Base-by-base conservation (phyloP, 495 filamentous ascomycete genomes). In the Penicillium ucsense region DNA sequence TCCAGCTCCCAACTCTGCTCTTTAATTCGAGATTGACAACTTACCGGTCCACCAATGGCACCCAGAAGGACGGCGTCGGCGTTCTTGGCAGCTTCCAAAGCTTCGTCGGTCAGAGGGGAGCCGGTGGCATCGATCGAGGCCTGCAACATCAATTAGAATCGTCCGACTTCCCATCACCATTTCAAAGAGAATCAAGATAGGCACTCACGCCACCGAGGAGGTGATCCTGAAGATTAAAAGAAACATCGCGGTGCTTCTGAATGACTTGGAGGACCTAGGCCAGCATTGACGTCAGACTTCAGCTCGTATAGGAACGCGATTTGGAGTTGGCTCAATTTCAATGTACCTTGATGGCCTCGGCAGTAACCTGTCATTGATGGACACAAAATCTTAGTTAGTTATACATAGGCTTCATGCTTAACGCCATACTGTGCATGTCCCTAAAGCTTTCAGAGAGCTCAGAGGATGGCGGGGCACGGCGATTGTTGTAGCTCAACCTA, bases 41-140 rank as follows among this genome's bases (percentile, higher is more conserved):
- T 43, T 80, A 85, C 81, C 10, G 92, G 92, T 36, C 92, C 92
- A 55, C 92, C 92, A 59, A 98, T 94, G 49, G 92, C 92, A 46
- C 92, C 92, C 32, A 98, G 80, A 47, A 98, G 78, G 45, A 97
- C 83, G 32, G 91, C 92, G 64, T 97, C 89, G 44, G 94, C 90
- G 38, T 77, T 71, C 72, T 94, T 94, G 51, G 90, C 91, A 8
- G 89, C 91, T 6, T 67, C 66, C 52, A 98, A 83, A 51, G 92
- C 89, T 53, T 83, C 79, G 49, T 90, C 86, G 37, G 91, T 92
- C 46, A 97, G 74, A 11, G 92, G 82, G 6, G 71, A 73, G 46
- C 84, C 84, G 54, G 81, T 83, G 6, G 79, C 82, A 57, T 95
- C 85, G 66, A 98, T 98, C 35, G 92, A 96, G 61, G 82, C 82